These are phyloP conservation scores for Zalaria obscura DNA, from an alignment of 2,329 filamentous ascomycete genomes.

Conservation along the genomic window DNA sequence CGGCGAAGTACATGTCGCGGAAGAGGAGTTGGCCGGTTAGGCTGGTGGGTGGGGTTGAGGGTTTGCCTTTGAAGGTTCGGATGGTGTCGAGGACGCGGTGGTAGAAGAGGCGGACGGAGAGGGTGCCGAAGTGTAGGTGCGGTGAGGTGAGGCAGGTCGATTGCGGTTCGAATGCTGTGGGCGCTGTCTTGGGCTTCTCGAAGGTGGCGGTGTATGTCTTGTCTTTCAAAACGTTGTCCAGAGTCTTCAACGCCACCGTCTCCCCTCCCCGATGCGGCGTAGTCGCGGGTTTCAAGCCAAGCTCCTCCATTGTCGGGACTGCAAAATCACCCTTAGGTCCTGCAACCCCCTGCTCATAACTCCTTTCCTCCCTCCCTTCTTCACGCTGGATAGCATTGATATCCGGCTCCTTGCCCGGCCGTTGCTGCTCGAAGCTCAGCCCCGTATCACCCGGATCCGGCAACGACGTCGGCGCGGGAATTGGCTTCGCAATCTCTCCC, in stretches of 20 bases:
- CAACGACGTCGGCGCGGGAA: constrained; percentile 43
- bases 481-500: constrained; percentile 45
- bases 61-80: constrained; percentile 42
- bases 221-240: constrained; percentile 46
- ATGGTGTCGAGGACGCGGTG: constrained; percentile 54
- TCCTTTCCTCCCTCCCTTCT: constrained; percentile 40
- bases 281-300: constrained; percentile 51
- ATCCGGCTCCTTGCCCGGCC: constrained; percentile 39
- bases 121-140: constrained; percentile 58
- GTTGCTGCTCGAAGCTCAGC: constrained; percentile 41
- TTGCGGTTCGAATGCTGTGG: constrained; percentile 58
- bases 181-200: constrained; percentile 61
- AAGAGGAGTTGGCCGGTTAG: constrained; percentile 62
- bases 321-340: constrained; percentile 57
- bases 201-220: constrained; percentile 58
- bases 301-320: constrained; percentile 55
- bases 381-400: constrained; percentile 44
- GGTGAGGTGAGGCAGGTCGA: constrained; percentile 61
- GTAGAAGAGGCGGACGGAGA: constrained; percentile 59
- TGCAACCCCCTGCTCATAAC: constrained; percentile 43
- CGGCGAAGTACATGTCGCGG: constrained; percentile 72
- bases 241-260: constrained; percentile 42
- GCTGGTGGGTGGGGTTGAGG: constrained; percentile 47
- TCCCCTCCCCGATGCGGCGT: constrained; percentile 61
- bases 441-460: constrained; percentile 52